Evolutionary conservation across 441 rosid species (phyloP).

Genomic region (Metrosideros polymorpha): DNA sequence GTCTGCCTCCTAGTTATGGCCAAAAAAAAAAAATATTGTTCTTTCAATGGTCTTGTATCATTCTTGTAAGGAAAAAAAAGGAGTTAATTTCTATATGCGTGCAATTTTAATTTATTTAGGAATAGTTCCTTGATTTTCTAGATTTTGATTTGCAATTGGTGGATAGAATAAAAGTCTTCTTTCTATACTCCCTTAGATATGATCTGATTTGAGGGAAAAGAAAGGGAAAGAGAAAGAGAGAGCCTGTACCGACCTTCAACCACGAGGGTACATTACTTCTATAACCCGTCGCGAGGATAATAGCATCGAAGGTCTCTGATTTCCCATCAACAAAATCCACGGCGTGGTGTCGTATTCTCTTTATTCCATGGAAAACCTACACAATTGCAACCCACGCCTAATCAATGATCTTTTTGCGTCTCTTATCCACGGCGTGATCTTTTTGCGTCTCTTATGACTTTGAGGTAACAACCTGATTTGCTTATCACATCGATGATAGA

Average conservation of each 20-base stretch:
- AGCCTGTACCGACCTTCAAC: constrained; percentile 42
- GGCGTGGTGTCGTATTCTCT: constrained; percentile 25
- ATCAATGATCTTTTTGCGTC: neutral
- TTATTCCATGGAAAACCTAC: constrained; percentile 50
- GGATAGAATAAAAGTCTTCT: too few relatives aligned
- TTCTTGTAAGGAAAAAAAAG: neutral
- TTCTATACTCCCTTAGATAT: too few relatives aligned
- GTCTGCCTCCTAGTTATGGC: constrained; percentile 30
- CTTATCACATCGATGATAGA: too few relatives aligned
- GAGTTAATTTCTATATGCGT: neutral
- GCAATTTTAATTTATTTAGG: too few relatives aligned
- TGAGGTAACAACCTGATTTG: too few relatives aligned
- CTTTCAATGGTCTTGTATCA: neutral
- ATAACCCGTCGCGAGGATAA: constrained; percentile 84
- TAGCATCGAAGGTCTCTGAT: constrained; percentile 46
- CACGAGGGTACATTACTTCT: constrained; percentile 74
- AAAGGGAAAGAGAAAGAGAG: neutral
- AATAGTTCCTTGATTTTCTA: too few relatives aligned
- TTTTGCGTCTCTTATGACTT: too few relatives aligned
- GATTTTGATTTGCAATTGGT: neutral
- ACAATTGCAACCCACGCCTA: neutral
- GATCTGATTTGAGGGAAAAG: neutral
- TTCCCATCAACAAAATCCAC: constrained; percentile 71
- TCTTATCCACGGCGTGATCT: too few relatives aligned
- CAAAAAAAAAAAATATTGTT: neutral